A percentile compares a stretch with the other conserved stretches of the same genome.
Evolutionary conservation across 176 grass and related monocot species (phyloP).

Genomic region (Musa beccarii): DNA sequence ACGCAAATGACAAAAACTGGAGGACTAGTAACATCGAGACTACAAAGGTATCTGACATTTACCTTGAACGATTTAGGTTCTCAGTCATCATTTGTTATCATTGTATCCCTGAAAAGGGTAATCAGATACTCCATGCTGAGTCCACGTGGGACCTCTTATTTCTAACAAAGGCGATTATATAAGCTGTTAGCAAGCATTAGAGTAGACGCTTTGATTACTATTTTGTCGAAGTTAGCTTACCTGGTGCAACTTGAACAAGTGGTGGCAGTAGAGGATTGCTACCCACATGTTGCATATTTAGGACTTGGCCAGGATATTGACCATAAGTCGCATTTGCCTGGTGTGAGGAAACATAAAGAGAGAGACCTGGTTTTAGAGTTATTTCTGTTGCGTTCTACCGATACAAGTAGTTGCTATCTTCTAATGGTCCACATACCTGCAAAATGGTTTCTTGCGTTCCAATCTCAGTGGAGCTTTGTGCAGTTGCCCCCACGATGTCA

Average conservation of each 20-base stretch:
- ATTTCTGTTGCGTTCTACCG: not conserved
- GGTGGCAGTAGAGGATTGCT: not conserved
- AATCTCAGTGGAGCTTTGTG: not conserved
- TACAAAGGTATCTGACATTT: not conserved
- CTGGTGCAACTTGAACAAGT: not conserved
- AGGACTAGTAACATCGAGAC: too few species aligned
- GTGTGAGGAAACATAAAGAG: not conserved
- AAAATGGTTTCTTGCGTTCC: slow-evolving; percentile 7
- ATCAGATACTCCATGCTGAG: not conserved
- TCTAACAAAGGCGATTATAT: not conserved
- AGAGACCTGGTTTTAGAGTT: not conserved
- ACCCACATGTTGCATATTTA: slow-evolving; percentile 1
- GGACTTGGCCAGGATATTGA: not conserved
- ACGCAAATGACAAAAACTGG: too few species aligned
- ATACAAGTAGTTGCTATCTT: not conserved
- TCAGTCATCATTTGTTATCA: not conserved
- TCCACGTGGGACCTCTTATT: slow-evolving; percentile 1
- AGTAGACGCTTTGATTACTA: not conserved
- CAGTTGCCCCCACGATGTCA: not conserved
- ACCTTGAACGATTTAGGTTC: not conserved
- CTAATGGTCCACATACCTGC: not conserved
- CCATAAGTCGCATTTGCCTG: slow-evolving; percentile 10
- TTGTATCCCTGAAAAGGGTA: not conserved
- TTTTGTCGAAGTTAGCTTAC: not conserved
- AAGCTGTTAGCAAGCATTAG: not conserved